Base-by-base conservation (phyloP, 2,329 filamentous ascomycete species). In the Epichloe glyceriae region DNA sequence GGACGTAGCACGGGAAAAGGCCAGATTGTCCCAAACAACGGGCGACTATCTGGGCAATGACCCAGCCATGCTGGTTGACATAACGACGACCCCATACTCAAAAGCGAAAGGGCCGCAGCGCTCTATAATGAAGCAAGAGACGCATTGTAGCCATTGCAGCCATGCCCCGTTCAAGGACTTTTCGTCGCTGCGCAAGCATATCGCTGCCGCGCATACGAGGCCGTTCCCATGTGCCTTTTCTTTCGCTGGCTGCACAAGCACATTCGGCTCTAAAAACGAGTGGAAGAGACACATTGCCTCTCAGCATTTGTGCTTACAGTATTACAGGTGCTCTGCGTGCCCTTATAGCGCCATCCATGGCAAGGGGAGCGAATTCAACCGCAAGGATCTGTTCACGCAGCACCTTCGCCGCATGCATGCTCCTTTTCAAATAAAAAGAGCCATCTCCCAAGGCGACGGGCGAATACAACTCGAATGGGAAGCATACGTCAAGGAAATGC, bases 211-310 rank as follows among this genome's bases (percentile, higher is more conserved):
- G 2, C 83, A 86, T 55, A 85, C 82, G 0, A 75, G 82, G 19
- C 82, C 83, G 0, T 97, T 96, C 59, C 81, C 83, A 0, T 98
- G 91, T 62, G 86, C 87, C 3, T 91, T 96, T 62, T 82, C 83
- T 1, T 83, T 83, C 59, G 94, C 91, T 40, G 88, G 86, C 17
- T 98, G 91, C 65, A 71, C 69, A 0, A 89, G 88, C 58, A 87
- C 82, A 0, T 96, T 97, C 64, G 83, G 84, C 1, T 91, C 87
- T 15, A 97, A 96, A 69, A 96, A 97, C 62, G 91, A 97, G 66
- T 98, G 91, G 91, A 97, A 97, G 67, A 80, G 91, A 3, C 93
- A 98, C 62, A 88, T 96, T 62, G 79, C 82, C 15, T 95, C 88
- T 0, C 88, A 96, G 59, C 93, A 98, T 67, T 76, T 98, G 20